These are phyloP conservation scores for Rhizoclosmatium globosum DNA, from an alignment of 192 early-diverging fungal genomes.

Conservation along the genomic window DNA sequence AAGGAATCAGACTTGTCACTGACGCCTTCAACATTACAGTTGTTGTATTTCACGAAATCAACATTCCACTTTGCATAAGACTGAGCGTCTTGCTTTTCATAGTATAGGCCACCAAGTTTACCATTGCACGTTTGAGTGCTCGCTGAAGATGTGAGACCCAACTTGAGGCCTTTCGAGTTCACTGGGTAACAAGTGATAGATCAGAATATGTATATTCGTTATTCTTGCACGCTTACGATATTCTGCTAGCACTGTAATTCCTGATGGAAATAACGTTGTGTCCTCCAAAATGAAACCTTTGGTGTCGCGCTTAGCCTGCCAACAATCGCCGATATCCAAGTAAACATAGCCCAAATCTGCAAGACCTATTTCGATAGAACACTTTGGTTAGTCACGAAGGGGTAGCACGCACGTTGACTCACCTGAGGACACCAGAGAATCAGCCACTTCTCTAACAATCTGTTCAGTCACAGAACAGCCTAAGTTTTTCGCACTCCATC, in stretches of 20 bases:
- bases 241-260: conserved; percentile 57
- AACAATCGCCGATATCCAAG: conserved; percentile 68
- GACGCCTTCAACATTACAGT: conserved; percentile 55
- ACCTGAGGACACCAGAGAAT: conserved; percentile 51
- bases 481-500: conserved; percentile 68
- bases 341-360: conserved; percentile 58
- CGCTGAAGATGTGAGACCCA: conserved; percentile 53
- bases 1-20: neutral
- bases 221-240: conserved; percentile 31
- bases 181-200: conserved; percentile 23
- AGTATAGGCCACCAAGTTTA: conserved; percentile 55
- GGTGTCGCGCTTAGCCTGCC: conserved; percentile 52
- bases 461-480: conserved; percentile 60
- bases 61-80: conserved; percentile 63
- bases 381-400: neutral
- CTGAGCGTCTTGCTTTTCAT: conserved; percentile 57
- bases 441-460: conserved; percentile 57
- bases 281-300: conserved; percentile 45
- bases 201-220: neutral
- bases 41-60: conserved; percentile 71
- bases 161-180: conserved; percentile 57
- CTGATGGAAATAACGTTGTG: conserved; percentile 57
- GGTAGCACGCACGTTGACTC: neutral
- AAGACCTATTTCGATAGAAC: conserved; percentile 30
- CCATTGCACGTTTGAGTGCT: conserved; percentile 61